phyloP scores from a whole-genome alignment of 148 eudicot species.

The Cornus controversa region DNA sequence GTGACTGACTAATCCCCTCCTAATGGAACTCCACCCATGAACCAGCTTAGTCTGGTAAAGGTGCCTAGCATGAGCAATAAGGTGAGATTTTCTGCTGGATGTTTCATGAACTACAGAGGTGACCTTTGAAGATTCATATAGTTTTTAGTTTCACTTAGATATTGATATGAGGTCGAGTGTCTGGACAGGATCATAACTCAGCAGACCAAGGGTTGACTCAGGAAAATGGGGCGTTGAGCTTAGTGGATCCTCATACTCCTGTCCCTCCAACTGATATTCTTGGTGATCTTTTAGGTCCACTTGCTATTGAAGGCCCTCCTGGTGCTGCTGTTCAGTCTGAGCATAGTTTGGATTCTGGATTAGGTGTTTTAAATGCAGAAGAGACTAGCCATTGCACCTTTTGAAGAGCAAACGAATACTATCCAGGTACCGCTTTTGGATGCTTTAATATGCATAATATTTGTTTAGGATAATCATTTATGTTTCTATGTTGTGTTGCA shows the following conservation, averaged over 20 bases:
- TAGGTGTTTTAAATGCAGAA: constrained; percentile 33
- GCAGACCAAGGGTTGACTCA: constrained; percentile 44
- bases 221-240: constrained; percentile 67
- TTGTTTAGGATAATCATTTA: too few relatives aligned
- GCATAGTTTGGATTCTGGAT: constrained; percentile 38
- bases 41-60: constrained; percentile 80
- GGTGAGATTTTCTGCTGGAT: constrained; percentile 52
- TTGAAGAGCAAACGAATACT: constrained; percentile 60
- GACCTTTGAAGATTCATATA: neutral
- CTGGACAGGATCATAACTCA: constrained; percentile 47
- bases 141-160: neutral
- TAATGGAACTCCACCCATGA: constrained; percentile 56
- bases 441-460: constrained; percentile 2
- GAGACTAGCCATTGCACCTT: constrained; percentile 75
- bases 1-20: constrained; percentile 67
- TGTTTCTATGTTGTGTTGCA: too few relatives aligned
- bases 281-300: constrained; percentile 88
- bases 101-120: neutral
- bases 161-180: constrained; percentile 11
- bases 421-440: constrained; percentile 64
- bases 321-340: constrained; percentile 48
- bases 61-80: constrained; percentile 55
- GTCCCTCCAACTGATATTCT: constrained; percentile 70
- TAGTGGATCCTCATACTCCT: constrained; percentile 59
- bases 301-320: constrained; percentile 92